Base-by-base conservation (phyloP, 495 filamentous ascomycete genomes). In the Trichoderma asperelloides region DNA sequence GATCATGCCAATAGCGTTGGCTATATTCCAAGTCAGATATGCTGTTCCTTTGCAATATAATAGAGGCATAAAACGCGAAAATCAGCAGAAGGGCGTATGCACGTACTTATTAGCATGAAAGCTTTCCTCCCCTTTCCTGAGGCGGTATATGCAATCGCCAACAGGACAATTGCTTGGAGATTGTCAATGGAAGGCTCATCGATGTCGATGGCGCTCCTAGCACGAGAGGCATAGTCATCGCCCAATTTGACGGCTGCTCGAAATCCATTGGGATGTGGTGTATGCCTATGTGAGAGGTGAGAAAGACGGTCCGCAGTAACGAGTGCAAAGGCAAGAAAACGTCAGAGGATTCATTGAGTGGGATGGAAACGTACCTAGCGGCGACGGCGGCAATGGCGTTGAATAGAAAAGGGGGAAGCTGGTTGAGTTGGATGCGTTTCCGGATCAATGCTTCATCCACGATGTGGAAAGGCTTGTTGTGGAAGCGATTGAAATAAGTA, bases 81-180 rank as follows among this genome's bases (percentile, higher is more conserved):
- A n/a, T n/a, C 28, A 16, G 18, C 2, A 45, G 41, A 12, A 8
- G 41, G 41, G 41, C 12, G 37, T 39, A 40, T 18, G 6, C 63
- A 73, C 84, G 8, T 86, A 92, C 90, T 83, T 55, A 96, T 77
- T 23, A 91, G 82, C 91, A 96, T 96, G 71, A 91, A 94, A 1
- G 89, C 87, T 74, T 90, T 92, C 78, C 90, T 93, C 27, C 91
- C 89, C 70, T 88, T 85, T n/a, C 91, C 90, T 28, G 86, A 81
- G 21, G 89, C 91, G 62, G 87, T 92, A 71, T 86, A 91, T 2
- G 89, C 86, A 71, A 88, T 87, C 3, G 86, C 86, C 1, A 96
- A 84, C n/a, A 96, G 80, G 62, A 96, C 74, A 13, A 93, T 80
- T 7, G 90, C 80, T 73, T 96, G 91, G 8, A 93, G 76, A 37